A percentile compares a stretch with the other conserved stretches of the same genome.
Evolutionary conservation across 2,329 filamentous ascomycete genomes (phyloP).

Genomic region (Ascochyta clinopodiicola): DNA sequence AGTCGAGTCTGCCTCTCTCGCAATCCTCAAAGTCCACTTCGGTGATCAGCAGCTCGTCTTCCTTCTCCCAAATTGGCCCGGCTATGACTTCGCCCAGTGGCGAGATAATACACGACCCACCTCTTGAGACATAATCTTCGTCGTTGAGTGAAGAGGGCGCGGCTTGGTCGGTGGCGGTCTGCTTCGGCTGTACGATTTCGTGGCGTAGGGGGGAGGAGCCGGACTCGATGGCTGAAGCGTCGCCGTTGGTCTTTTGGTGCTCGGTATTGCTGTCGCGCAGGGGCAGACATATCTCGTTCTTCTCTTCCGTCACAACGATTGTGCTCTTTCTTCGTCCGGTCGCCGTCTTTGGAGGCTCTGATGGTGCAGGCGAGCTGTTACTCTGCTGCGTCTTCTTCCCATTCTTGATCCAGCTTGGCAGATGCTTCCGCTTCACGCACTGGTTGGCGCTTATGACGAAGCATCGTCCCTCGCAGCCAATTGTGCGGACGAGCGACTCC

Average conservation of each 20-base stretch:
- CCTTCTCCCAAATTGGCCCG: slow-evolving; percentile 81
- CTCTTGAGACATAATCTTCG: slow-evolving; percentile 68
- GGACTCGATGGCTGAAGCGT: slow-evolving; percentile 33
- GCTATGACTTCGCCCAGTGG: slow-evolving; percentile 80
- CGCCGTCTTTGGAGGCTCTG: slow-evolving; percentile 2
- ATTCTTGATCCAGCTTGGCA: slow-evolving; percentile 63
- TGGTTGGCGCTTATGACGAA: slow-evolving; percentile 89
- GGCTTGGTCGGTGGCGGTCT: slow-evolving; percentile 17
- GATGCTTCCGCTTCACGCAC: slow-evolving; percentile 67
- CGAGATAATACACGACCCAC: slow-evolving; percentile 82
- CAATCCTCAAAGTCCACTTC: slow-evolving; percentile 91
- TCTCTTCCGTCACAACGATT: slow-evolving; percentile 48
- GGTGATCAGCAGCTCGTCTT: slow-evolving; percentile 69
- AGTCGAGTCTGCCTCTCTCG: slow-evolving; percentile 77
- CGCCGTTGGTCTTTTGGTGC: slow-evolving; percentile 13
- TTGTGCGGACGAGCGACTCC: slow-evolving; percentile 80
- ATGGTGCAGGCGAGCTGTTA: not conserved
- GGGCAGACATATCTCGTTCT: slow-evolving; percentile 57
- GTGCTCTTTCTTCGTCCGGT: slow-evolving; percentile 49
- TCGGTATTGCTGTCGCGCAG: slow-evolving; percentile 24
- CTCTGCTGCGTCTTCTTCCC: slow-evolving; percentile 9
- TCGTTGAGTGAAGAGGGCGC: slow-evolving; percentile 17
- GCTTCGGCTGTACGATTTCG: slow-evolving; percentile 24
- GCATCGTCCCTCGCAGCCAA: slow-evolving; percentile 80
- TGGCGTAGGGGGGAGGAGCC: slow-evolving; percentile 19